Evolutionary conservation across 1,284 basidiomycete species (phyloP).

Genomic region (Moesziomyces sp.): DNA sequence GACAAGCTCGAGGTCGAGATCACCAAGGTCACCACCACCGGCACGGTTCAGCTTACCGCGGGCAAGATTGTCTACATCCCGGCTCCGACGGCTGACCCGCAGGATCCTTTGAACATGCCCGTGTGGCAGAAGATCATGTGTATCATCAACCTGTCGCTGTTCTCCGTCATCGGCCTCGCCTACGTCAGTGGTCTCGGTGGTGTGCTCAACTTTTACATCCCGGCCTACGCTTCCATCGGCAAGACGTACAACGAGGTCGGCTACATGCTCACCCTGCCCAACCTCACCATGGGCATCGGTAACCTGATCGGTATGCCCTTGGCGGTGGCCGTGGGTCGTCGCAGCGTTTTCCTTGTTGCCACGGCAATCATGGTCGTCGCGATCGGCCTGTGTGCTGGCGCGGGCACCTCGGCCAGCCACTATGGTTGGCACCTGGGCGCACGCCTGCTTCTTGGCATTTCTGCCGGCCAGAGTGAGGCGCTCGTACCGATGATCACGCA

Average conservation of each 20-base stretch:
- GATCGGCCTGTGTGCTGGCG: conserved; percentile 14
- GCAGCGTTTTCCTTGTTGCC: conserved; percentile 16
- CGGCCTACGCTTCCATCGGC: conserved; percentile 12
- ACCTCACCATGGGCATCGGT: conserved; percentile 20
- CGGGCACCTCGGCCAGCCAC: conserved; percentile 4
- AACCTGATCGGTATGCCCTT: conserved; percentile 19
- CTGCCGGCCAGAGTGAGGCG: conserved; percentile 17
- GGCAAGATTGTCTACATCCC: conserved; percentile 19
- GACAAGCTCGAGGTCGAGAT: conserved; percentile 16
- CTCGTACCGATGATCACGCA: conserved; percentile 22
- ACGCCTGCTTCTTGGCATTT: conserved; percentile 13
- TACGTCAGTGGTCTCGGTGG: conserved; percentile 17
- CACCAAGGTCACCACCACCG: conserved; percentile 4
- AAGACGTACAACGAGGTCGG: conserved; percentile 15
- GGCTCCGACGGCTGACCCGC: conserved; percentile 13
- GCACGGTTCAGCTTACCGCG: conserved; percentile 16
- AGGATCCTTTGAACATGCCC: conserved; percentile 16
- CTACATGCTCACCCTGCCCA: conserved; percentile 17
- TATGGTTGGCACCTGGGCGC: conserved; percentile 13
- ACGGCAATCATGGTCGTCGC: conserved; percentile 17
- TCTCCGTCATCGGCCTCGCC: conserved; percentile 17
- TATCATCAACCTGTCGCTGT: conserved; percentile 12
- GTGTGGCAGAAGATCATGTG: conserved; percentile 11
- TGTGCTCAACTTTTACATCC: conserved; percentile 20
- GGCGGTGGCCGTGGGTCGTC: conserved; percentile 13